Percentiles rank a stretch among this genome's conserved stretches.
Evolutionary conservation across 1,139 yeast species (phyloP).

Genomic region (Groenewaldozyma auringiensis): DNA sequence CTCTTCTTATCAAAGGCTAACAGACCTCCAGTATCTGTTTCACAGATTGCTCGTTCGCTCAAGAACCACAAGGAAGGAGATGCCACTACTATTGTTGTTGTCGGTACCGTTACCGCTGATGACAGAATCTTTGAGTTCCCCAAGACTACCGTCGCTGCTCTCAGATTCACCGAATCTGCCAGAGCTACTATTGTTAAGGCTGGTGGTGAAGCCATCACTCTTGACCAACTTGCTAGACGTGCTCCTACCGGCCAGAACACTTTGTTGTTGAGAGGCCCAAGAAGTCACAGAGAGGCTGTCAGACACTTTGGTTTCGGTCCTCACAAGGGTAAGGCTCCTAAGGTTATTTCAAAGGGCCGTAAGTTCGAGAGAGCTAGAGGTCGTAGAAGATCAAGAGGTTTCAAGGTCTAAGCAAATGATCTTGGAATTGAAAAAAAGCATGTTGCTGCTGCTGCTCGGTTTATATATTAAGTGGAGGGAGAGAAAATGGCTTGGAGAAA

Average conservation of each 20-base stretch:
- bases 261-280: constrained; percentile 96
- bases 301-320: constrained; percentile 99
- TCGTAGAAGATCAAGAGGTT: constrained; percentile 98
- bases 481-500: neutral
- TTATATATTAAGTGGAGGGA: neutral
- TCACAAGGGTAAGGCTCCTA: constrained; percentile 99
- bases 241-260: constrained; percentile 99
- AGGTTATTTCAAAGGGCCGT: constrained; percentile 95
- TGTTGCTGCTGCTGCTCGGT: neutral
- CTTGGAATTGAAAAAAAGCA: constrained; percentile 1
- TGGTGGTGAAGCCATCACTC: constrained; percentile 99
- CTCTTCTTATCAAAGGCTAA: constrained; percentile 96
- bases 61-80: constrained; percentile 76
- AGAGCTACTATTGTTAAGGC: constrained; percentile 94
- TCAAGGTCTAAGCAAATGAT: constrained; percentile 76
- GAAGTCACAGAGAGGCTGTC: constrained; percentile 98
- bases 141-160: constrained; percentile 97
- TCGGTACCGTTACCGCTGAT: constrained; percentile 99
- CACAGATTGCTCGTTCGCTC: constrained; percentile 83
- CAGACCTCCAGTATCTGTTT: constrained; percentile 98
- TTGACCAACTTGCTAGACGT: constrained; percentile 98
- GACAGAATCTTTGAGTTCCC: constrained; percentile 90
- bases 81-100: constrained; percentile 87
- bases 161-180: constrained; percentile 99
- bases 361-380: constrained; percentile 99